Evolutionary conservation across 2,329 filamentous ascomycete genomes (phyloP), one percentile per base, ranked within the genome.

Genomic region (Calonectria montana): DNA sequence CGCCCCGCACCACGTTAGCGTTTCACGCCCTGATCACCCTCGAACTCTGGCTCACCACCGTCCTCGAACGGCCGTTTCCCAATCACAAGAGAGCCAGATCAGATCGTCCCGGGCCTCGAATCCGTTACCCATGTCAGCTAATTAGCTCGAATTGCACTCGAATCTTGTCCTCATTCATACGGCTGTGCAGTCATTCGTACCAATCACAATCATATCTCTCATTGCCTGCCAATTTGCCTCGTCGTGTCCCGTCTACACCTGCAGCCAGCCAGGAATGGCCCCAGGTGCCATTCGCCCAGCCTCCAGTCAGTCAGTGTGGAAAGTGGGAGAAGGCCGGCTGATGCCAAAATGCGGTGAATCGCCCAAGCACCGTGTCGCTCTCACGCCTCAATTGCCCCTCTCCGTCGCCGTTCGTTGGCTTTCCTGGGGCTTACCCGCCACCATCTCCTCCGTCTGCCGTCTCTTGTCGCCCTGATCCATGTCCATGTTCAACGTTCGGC

Each of bases 291-390:
- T 73, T 76, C 65, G 76, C 72, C 71, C 69, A 75, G 72, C 50
- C 70, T 50, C 61, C 67, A 74, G 63, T 71, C 67, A 74, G 63
- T 71, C 69, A 75, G 67, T 75, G 73, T 74, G 71, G 76, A 77
- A 67, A 65, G 71, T 71, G 59, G 75, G 69, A 75, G 68, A 69
- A 73, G 71, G 69, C 77, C 63, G 73, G 75, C 73, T 74, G 72
- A 73, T 72, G 74, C 72, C 77, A 79, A 79, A 79, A 78, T 79
- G 78, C 78, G 78, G 78, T 79, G 78, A 79, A 79, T 78, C 72
- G 61, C 64, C 63, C 39, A 45, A 43, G 45, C 47, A 48, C 69
- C 45, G 71, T 73, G 73, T 73, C 71, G 74, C 75, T 71, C 37
- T 67, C 55, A 57, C 62, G 55, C 53, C 68, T 41, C 64, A 47